Evolutionary conservation across 2,329 filamentous ascomycete species (phyloP).

Genomic region (Chaetomiaceae sp.): DNA sequence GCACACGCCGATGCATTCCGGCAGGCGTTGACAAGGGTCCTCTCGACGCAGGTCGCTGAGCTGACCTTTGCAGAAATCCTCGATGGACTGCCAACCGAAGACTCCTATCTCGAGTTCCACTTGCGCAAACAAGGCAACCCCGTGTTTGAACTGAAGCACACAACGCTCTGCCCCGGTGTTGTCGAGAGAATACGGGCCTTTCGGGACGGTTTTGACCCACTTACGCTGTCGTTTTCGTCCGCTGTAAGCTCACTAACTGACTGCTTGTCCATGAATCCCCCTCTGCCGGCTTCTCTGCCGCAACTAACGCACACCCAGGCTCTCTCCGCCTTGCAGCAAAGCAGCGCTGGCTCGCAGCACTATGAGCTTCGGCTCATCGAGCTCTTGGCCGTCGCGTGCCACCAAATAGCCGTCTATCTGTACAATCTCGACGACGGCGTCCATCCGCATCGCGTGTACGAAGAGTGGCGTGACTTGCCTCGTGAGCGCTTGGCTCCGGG

Average conservation of each 20-base stretch:
- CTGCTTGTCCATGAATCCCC: too few relatives aligned
- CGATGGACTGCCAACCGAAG: slow-evolving; percentile 6
- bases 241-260: too few relatives aligned
- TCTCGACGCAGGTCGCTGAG: slow-evolving; percentile 4
- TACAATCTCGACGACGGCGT: slow-evolving; percentile 8
- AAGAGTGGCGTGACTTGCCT: slow-evolving; percentile 7
- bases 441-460: slow-evolving; percentile 7
- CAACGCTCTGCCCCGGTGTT: slow-evolving; percentile 11
- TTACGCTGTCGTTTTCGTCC: neutral
- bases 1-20: neutral
- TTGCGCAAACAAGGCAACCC: neutral
- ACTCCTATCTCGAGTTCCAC: neutral
- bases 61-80: slow-evolving; percentile 6
- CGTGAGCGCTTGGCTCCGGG: neutral
- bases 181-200: slow-evolving; percentile 3
- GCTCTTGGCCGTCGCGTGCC: slow-evolving; percentile 12
- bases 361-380: slow-evolving; percentile 16
- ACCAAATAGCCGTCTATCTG: slow-evolving; percentile 14
- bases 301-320: neutral
- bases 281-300: neutral
- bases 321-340: slow-evolving; percentile 11
- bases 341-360: neutral
- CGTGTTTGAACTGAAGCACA: slow-evolving; percentile 6
- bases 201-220: slow-evolving; percentile 4
- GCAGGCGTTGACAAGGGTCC: neutral